phyloP scores from a whole-genome alignment of 495 filamentous ascomycete genomes.

The Lophiostoma macrostomum region DNA sequence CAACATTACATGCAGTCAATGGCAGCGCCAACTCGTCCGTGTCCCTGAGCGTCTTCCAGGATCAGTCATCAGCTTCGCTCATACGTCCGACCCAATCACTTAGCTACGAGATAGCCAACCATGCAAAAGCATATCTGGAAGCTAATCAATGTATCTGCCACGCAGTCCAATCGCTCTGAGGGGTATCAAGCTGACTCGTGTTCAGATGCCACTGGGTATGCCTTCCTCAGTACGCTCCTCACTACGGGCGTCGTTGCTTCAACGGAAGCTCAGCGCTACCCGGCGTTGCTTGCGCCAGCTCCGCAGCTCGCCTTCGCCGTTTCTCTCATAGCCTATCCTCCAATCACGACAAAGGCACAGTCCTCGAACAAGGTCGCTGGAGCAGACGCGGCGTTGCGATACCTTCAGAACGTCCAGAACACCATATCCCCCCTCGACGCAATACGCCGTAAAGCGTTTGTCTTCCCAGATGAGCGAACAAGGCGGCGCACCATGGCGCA shows the following conservation, averaged over 20 bases:
- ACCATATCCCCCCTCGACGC: slow-evolving; percentile 53
- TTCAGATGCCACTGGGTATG: slow-evolving; percentile 70
- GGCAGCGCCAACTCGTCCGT: not conserved
- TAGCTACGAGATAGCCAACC: slow-evolving; percentile 27
- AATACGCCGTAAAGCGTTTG: slow-evolving; percentile 52
- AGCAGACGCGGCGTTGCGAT: slow-evolving; percentile 52
- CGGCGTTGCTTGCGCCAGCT: slow-evolving; percentile 51
- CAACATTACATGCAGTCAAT: too few relatives aligned
- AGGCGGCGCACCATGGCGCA: not conserved
- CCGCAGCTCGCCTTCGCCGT: slow-evolving; percentile 64
- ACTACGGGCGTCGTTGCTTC: slow-evolving; percentile 49
- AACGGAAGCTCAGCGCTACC: slow-evolving; percentile 22
- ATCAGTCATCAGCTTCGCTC: slow-evolving; percentile 6
- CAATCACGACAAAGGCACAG: slow-evolving; percentile 59
- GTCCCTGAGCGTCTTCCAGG: slow-evolving; percentile 8
- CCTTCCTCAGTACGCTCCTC: slow-evolving; percentile 63
- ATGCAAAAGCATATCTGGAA: slow-evolving; percentile 30
- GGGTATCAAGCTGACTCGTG: too few relatives aligned
- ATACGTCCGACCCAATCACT: slow-evolving; percentile 17
- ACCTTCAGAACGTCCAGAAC: slow-evolving; percentile 55
- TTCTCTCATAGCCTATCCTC: slow-evolving; percentile 68
- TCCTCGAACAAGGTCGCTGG: slow-evolving; percentile 52
- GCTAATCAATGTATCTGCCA: slow-evolving; percentile 20
- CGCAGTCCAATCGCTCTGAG: too few relatives aligned
- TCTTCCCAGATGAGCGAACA: slow-evolving; percentile 40